phyloP scores from a whole-genome alignment of 2,329 filamentous ascomycete genomes.

The Aspergillus candidus region DNA sequence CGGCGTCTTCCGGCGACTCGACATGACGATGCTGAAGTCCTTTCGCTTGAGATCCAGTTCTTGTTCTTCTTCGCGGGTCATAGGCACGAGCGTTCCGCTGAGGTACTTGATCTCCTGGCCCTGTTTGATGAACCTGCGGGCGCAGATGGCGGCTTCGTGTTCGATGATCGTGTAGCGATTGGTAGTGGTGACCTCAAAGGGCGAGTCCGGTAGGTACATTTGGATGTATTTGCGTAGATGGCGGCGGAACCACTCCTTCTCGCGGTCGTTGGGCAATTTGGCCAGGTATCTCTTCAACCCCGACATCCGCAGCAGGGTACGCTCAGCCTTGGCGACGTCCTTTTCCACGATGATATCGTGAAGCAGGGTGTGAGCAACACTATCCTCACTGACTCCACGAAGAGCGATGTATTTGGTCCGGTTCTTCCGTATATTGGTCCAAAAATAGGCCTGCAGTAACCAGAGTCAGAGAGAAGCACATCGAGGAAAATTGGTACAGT shows the following conservation, averaged over 20 bases:
- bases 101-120: slow-evolving; percentile 88
- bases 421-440: slow-evolving; percentile 94
- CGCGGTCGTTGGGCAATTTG: slow-evolving; percentile 64
- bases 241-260: slow-evolving; percentile 77
- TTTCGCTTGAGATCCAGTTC: slow-evolving; percentile 74
- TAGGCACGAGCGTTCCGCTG: slow-evolving; percentile 81
- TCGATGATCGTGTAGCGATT: slow-evolving; percentile 91
- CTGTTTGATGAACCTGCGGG: slow-evolving; percentile 69
- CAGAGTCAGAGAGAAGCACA: slow-evolving; percentile 12
- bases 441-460: slow-evolving; percentile 73
- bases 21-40: slow-evolving; percentile 96
- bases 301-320: slow-evolving; percentile 63
- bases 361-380: slow-evolving; percentile 55
- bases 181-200: slow-evolving; percentile 88
- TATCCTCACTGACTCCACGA: slow-evolving; percentile 65
- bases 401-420: slow-evolving; percentile 77
- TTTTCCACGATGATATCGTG: slow-evolving; percentile 67
- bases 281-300: slow-evolving; percentile 68
- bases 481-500: slow-evolving; percentile 2
- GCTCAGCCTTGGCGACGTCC: slow-evolving; percentile 63
- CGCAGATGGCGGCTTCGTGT: slow-evolving; percentile 82
- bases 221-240: slow-evolving; percentile 88
- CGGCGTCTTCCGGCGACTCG: slow-evolving; percentile 81
- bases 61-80: slow-evolving; percentile 85
- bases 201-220: slow-evolving; percentile 88